Percentiles rank a stretch among this genome's conserved stretches.
phyloP scores from a whole-genome alignment of 345 rosid genomes.

The Nephelium lappaceum region DNA sequence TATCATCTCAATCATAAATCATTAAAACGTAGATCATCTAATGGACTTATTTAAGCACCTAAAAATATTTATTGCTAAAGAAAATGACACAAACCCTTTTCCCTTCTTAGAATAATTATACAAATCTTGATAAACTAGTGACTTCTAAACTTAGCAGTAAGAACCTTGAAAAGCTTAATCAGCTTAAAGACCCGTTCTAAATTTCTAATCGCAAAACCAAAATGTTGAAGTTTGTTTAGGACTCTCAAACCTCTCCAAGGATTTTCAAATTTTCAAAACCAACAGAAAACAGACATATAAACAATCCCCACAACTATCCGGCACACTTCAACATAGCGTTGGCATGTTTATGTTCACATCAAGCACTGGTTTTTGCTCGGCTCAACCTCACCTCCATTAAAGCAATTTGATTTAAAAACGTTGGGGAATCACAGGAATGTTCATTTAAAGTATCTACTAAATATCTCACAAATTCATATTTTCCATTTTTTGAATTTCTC shows the following conservation, averaged over 20 bases:
- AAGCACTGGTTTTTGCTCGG: constrained; percentile 6
- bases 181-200: neutral
- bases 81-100: neutral
- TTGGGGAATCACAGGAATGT: no score
- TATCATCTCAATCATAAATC: neutral
- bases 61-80: neutral
- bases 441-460: no score
- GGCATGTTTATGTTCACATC: neutral
- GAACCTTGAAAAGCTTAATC: neutral
- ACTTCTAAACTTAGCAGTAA: neutral
- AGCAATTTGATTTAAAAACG: no score
- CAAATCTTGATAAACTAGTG: neutral
- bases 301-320: neutral
- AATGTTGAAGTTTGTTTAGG: neutral
- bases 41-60: neutral
- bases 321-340: neutral
- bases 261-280: neutral
- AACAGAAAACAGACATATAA: neutral
- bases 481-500: neutral
- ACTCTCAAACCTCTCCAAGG: neutral
- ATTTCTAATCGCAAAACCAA: neutral
- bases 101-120: neutral
- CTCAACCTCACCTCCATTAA: neutral
- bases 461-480: neutral
- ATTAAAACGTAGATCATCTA: neutral